Evolutionary conservation across 1,284 basidiomycete species (phyloP), one percentile per base, ranked within the genome.

Genomic region (Schizophyllum commune): DNA sequence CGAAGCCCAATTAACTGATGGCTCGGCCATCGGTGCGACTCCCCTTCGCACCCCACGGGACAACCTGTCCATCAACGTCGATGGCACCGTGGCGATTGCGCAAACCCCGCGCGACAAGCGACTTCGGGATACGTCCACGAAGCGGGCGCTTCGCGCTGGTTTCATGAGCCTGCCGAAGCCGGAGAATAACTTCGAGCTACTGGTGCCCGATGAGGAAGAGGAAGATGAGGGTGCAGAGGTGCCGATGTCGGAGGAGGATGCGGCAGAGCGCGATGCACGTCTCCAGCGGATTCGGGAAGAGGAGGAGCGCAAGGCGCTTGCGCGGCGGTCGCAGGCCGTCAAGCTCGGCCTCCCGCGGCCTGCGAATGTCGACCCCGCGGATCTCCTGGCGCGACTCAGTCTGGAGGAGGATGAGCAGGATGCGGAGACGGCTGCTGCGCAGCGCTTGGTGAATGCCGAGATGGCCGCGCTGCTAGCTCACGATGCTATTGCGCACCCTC

Each of bases 171-270:
- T 99, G 17, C 97, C 97, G 0, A 88, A 87, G 66, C 96, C 97
- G 0, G 94, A 98, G 77, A 99, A 99, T 73, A 96, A 99, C 74
- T 99, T 98, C 69, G 96, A 99, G 74, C 78, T 99, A 54, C 84
- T 96, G 22, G 87, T 98, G 4, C 94, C 94, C 4, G 92, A 94
- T 65, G 94, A 94, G 62, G 83, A 82, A 15, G 84, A 82, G 9
- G 84, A 84, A 1, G 83, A 76, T 1, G 77, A 75, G 8, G 75
- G 72, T n/a, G 78, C 72, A 21, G 78, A 70, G 8, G 74, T 70
- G 4, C 70, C 71, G 13, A 62, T 83, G 63, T 74, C 80, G 0
- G 90, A 89, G 67, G 92, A 96, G 73, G 96, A 99, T 73, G 94
- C 94, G 0, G 91, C 94, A 0, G 95, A 97, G 71, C 83, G 96